These are phyloP conservation scores for Penicillium antarcticum DNA, from an alignment of 495 filamentous ascomycete genomes.

Conservation along the genomic window DNA sequence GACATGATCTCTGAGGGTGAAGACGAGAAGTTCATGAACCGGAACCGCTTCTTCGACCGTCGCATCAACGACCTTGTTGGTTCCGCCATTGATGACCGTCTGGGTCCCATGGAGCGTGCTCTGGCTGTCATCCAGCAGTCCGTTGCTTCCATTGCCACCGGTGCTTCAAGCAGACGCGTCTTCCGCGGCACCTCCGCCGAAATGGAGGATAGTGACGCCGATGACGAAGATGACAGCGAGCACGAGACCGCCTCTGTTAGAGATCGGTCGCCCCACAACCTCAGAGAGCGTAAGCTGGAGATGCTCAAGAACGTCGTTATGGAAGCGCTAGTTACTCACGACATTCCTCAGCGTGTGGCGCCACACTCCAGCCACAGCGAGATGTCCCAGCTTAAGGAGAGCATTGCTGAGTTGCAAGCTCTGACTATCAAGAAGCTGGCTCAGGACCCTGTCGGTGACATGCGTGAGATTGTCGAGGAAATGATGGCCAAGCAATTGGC, in stretches of 20 bases:
- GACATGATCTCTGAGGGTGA: slow-evolving; percentile 79
- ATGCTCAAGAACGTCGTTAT: slow-evolving; percentile 77
- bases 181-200: slow-evolving; percentile 60
- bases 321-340: slow-evolving; percentile 69
- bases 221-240: slow-evolving; percentile 84
- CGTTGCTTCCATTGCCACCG: slow-evolving; percentile 49
- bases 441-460: slow-evolving; percentile 36
- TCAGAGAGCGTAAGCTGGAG: slow-evolving; percentile 73
- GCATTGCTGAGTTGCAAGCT: slow-evolving; percentile 56
- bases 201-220: slow-evolving; percentile 79
- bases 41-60: slow-evolving; percentile 78
- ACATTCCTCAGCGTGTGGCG: slow-evolving; percentile 28
- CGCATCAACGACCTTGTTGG: slow-evolving; percentile 84
- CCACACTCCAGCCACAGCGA: slow-evolving; percentile 35
- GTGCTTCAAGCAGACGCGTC: slow-evolving; percentile 33
- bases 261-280: slow-evolving; percentile 59
- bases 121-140: slow-evolving; percentile 70
- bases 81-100: slow-evolving; percentile 67
- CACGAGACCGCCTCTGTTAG: slow-evolving; percentile 41
- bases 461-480: slow-evolving; percentile 48
- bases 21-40: slow-evolving; percentile 71
- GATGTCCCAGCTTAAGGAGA: slow-evolving; percentile 52
- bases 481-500: slow-evolving; percentile 38
- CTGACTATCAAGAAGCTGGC: slow-evolving; percentile 36
- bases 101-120: slow-evolving; percentile 76